phyloP scores from a whole-genome alignment of 2,329 filamentous ascomycete genomes.

The Chrysosphaeria jannelii region DNA sequence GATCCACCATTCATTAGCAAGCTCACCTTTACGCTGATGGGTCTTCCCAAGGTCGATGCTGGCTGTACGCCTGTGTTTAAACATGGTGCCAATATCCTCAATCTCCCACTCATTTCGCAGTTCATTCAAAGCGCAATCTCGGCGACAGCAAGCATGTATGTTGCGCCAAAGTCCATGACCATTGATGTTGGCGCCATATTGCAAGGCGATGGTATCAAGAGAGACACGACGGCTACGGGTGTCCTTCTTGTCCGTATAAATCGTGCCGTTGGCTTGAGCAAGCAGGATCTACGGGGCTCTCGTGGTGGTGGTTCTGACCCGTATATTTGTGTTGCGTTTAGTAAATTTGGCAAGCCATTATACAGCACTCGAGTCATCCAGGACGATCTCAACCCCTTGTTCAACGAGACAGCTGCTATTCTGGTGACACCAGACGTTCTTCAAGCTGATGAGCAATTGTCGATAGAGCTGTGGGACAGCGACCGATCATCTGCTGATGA shows the following conservation, averaged over 20 bases:
- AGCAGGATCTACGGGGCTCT: constrained; percentile 62
- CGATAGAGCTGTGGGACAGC: constrained; percentile 87
- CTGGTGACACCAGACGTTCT: constrained; percentile 71
- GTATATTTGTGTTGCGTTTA: constrained; percentile 84
- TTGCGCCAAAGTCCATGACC: constrained; percentile 81
- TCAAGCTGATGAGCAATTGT: constrained; percentile 77
- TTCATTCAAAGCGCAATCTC: constrained; percentile 92
- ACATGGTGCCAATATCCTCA: constrained; percentile 67
- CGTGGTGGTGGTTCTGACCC: constrained; percentile 74
- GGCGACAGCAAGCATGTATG: constrained; percentile 66
- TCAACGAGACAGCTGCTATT: constrained; percentile 64
- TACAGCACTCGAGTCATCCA: constrained; percentile 93
- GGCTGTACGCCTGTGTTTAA: constrained; percentile 84
- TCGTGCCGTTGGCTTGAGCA: constrained; percentile 61
- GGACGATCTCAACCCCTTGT: constrained; percentile 77
- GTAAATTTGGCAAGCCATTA: constrained; percentile 91
- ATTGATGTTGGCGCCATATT: constrained; percentile 76
- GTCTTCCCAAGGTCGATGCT: constrained; percentile 63
- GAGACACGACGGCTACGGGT: constrained; percentile 62
- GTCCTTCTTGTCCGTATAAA: constrained; percentile 85
- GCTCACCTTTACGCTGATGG: constrained; percentile 81
- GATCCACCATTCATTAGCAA: constrained; percentile 82
- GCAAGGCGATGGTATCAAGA: constrained; percentile 71
- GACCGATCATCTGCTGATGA: constrained; percentile 81
- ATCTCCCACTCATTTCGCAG: constrained; percentile 74